Evolutionary conservation across 1,139 yeast species (phyloP).

Genomic region (Hansenula anomala): DNA sequence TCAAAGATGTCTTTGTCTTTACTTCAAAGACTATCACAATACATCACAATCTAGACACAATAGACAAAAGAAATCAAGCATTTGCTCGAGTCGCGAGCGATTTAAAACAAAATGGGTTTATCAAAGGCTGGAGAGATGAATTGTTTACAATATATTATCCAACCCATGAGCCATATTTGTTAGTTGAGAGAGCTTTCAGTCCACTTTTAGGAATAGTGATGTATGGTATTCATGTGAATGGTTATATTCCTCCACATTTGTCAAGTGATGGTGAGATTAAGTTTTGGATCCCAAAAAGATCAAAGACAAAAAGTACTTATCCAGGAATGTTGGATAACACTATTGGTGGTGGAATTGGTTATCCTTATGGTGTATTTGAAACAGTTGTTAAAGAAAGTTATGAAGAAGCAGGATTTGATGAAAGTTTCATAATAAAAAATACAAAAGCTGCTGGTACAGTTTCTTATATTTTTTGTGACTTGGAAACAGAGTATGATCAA

Average conservation of each 20-base stretch:
- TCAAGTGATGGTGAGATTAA: slow-evolving; percentile 37
- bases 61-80: slow-evolving; percentile 42
- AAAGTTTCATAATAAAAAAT: slow-evolving; percentile 41
- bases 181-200: slow-evolving; percentile 76
- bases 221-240: slow-evolving; percentile 85
- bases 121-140: slow-evolving; percentile 87
- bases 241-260: slow-evolving; percentile 50
- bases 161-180: slow-evolving; percentile 49
- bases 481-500: slow-evolving; percentile 22
- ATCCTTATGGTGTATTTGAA: slow-evolving; percentile 70
- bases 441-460: slow-evolving; percentile 58
- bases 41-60: slow-evolving; percentile 32
- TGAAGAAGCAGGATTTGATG: slow-evolving; percentile 84
- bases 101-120: slow-evolving; percentile 32
- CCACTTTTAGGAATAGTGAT: slow-evolving; percentile 81
- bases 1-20: slow-evolving; percentile 31
- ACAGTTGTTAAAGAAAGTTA: slow-evolving; percentile 81
- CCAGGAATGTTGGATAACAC: slow-evolving; percentile 92
- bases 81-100: slow-evolving; percentile 39
- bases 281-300: slow-evolving; percentile 84
- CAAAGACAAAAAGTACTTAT: slow-evolving; percentile 74
- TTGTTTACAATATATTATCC: slow-evolving; percentile 68
- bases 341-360: slow-evolving; percentile 91
- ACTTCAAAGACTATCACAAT: slow-evolving; percentile 33
- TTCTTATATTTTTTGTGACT: slow-evolving; percentile 40